A percentile compares a stretch with the other conserved stretches of the same genome.
phyloP scores from a whole-genome alignment of 2,329 filamentous ascomycete genomes.

The Rutstroemia sp. region DNA sequence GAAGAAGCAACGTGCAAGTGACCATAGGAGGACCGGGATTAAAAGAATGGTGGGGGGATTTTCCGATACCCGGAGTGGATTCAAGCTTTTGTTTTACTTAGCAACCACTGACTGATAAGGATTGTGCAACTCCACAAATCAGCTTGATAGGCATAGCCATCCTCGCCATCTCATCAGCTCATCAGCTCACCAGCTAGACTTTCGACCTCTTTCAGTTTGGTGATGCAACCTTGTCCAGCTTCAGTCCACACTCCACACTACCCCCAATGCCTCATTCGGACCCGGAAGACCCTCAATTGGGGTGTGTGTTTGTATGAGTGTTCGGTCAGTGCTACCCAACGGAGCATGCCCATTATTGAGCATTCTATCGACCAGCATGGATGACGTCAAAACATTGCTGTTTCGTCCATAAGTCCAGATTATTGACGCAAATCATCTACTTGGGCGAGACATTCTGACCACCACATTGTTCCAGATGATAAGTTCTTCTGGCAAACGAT shows the following conservation, averaged over 20 bases:
- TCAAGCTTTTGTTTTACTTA: background rate
- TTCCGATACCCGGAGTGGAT: background rate
- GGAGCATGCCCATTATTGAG: background rate
- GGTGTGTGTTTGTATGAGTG: background rate
- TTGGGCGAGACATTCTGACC: background rate
- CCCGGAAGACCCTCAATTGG: background rate
- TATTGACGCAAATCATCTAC: background rate
- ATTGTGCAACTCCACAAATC: background rate
- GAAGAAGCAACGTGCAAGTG: background rate
- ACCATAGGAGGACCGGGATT: background rate
- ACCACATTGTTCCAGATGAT: slow-evolving; percentile 1
- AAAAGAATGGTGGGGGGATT: background rate
- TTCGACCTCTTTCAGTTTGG: background rate
- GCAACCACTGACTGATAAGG: background rate
- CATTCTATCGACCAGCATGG: background rate
- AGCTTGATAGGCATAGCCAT: background rate
- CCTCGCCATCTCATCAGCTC: background rate
- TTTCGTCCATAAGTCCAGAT: background rate
- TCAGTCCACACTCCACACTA: background rate
- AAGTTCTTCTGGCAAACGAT: background rate
- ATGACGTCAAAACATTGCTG: slow-evolving; percentile 5
- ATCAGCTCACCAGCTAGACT: background rate
- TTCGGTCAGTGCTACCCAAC: background rate
- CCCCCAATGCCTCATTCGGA: background rate
- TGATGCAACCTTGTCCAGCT: slow-evolving; percentile 1